phyloP scores from a whole-genome alignment of 2,329 filamentous ascomycete genomes.

The Neurospora sp. region DNA sequence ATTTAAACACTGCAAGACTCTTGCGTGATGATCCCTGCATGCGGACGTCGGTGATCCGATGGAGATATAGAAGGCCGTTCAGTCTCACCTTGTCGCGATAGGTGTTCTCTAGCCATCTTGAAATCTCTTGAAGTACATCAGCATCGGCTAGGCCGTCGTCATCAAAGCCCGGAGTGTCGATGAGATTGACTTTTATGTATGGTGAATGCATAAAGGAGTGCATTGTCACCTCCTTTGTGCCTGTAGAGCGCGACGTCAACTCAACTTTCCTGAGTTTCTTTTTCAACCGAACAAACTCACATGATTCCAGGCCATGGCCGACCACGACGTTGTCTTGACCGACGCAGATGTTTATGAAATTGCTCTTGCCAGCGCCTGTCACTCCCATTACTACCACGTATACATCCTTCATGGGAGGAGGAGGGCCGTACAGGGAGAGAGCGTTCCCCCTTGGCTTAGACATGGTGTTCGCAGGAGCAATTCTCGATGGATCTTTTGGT shows the following conservation, averaged over 20 bases:
- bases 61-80: conserved; percentile 32
- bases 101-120: conserved; percentile 18
- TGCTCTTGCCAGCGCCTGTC: conserved; percentile 11
- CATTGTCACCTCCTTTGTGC: not conserved
- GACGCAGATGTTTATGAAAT: conserved; percentile 6
- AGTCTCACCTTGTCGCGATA: conserved; percentile 2
- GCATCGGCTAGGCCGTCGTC: conserved; percentile 33
- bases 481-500: too few relatives aligned
- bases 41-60: conserved; percentile 44
- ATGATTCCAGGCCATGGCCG: conserved; percentile 6
- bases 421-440: too few relatives aligned
- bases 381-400: conserved; percentile 7
- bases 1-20: conserved; percentile 5
- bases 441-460: too few relatives aligned
- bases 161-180: conserved; percentile 39
- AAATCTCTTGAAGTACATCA: conserved; percentile 33
- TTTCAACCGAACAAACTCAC: not conserved
- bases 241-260: too few relatives aligned
- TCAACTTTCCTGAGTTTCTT: too few relatives aligned
- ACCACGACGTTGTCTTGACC: not conserved
- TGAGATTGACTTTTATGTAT: conserved; percentile 14
- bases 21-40: conserved; percentile 22
- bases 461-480: too few relatives aligned
- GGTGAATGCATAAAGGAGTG: not conserved
- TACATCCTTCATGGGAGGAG: too few relatives aligned